phyloP scores from a whole-genome alignment of 2,329 filamentous ascomycete genomes.

The Pseudomassariella vexata region DNA sequence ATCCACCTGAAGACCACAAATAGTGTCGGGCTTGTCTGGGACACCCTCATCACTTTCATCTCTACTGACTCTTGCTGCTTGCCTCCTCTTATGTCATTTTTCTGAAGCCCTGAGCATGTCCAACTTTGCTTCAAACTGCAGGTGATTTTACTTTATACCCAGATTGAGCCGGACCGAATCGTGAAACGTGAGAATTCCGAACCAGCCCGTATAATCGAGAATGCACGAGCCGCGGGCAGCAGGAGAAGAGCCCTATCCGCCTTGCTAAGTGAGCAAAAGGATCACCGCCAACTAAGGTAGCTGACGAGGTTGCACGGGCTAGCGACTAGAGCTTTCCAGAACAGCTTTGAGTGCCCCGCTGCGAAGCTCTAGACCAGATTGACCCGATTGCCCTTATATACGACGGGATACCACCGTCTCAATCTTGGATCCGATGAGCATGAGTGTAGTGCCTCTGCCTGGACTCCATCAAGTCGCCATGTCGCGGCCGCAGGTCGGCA shows the following conservation, averaged over 20 bases:
- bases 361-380: too few relatives aligned
- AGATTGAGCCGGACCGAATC: conserved; percentile 3
- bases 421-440: conserved; percentile 33
- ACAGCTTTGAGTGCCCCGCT: too few relatives aligned
- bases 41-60: conserved; percentile 13
- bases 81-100: too few relatives aligned
- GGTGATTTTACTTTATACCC: too few relatives aligned
- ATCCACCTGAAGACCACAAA: conserved; percentile 11
- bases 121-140: too few relatives aligned
- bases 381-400: background rate
- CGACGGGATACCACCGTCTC: conserved; percentile 30
- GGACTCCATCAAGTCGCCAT: conserved; percentile 48
- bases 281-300: too few relatives aligned
- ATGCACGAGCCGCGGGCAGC: conserved; percentile 5
- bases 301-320: too few relatives aligned
- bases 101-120: too few relatives aligned
- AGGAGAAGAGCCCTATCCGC: conserved; percentile 2
- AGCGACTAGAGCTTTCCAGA: too few relatives aligned
- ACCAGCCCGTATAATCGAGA: conserved; percentile 2
- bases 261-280: conserved; percentile 6
- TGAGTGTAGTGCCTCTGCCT: conserved; percentile 33
- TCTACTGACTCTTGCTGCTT: conserved; percentile 10
- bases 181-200: background rate
- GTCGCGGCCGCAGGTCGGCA: conserved; percentile 73
- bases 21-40: conserved; percentile 12